Evolutionary conservation across 2,329 filamentous ascomycete genomes (phyloP).

Genomic region (Colletotrichum neosansevieriae): DNA sequence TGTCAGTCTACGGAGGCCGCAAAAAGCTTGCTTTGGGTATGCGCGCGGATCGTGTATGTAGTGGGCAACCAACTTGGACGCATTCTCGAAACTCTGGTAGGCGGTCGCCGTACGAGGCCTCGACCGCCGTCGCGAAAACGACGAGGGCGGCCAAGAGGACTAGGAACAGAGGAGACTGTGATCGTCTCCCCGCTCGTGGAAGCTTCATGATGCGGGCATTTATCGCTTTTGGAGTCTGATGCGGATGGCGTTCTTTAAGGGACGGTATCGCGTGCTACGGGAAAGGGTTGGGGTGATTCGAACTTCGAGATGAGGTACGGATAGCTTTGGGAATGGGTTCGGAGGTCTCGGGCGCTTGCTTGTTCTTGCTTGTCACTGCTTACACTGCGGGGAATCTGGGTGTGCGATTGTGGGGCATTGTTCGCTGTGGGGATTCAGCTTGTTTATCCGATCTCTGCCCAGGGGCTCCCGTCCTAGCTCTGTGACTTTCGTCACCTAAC

Average conservation of each 20-base stretch:
- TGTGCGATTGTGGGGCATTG: conserved; percentile 20
- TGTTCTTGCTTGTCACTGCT: conserved; percentile 25
- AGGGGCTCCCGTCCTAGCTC: conserved; percentile 5
- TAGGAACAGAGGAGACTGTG: conserved; percentile 43
- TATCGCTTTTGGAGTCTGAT: neutral
- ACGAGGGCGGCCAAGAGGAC: conserved; percentile 50
- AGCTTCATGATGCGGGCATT: conserved; percentile 39
- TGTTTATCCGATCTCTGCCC: conserved; percentile 5
- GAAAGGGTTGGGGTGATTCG: neutral
- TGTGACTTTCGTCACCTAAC: too few species aligned
- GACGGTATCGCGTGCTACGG: neutral
- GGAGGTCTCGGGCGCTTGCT: conserved; percentile 34
- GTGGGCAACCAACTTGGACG: conserved; percentile 72
- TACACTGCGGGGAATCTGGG: conserved; percentile 8
- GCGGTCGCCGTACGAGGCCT: conserved; percentile 85
- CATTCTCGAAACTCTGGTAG: conserved; percentile 90
- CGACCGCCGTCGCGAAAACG: conserved; percentile 57
- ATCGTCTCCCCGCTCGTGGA: conserved; percentile 35
- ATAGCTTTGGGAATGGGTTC: conserved; percentile 15
- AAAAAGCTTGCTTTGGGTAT: neutral
- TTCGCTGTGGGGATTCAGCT: conserved; percentile 3
- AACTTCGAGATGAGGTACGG: neutral
- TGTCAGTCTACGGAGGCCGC: conserved; percentile 18
- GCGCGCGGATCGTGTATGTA: conserved; percentile 26
- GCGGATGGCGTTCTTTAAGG: neutral